Evolutionary conservation across 495 filamentous ascomycete genomes (phyloP), one percentile per base, ranked within the genome.

Genomic region (Aspergillus ostianus): DNA sequence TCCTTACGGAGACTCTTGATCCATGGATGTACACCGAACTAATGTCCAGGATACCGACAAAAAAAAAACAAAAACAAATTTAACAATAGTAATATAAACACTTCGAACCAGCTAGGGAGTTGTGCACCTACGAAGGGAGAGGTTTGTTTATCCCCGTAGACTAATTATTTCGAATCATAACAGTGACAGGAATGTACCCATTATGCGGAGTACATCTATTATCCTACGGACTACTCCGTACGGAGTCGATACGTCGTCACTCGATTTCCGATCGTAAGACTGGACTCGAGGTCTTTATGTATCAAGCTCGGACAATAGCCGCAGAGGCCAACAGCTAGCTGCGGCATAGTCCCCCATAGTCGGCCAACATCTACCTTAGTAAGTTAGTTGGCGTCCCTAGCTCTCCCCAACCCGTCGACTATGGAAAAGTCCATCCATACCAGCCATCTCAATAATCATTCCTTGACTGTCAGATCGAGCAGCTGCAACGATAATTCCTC

Each of bases 371-470:
- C 18, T 30, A 27, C 27, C 17, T 29, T 45, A 7, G 1, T 12
- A 32, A 12, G 30, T 7, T 12, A 58, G 48, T 58, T 41, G 36
- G 36, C 13, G 36, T 41, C 36, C n/a, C n/a, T 13, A 41, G 17
- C 36, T 47, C 30, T 9, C 27, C 13, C n/a, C 41, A 18, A 44
- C 41, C 27, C 18, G 9, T 17, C 13, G 36, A 41, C 36, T 41
- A 21, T 27, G 20, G 47, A 55, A 47, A 53, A 53, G 51, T 19
- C 26, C 48, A 47, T 17, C 54, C 29, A 45, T 32, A 41, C 61
- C 61, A 63, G 61, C 61, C 61, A 59, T 64, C 57, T 53, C 30
- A 54, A 56, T 62, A 55, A 23, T 62, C 55, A 23, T 29, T 29
- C 6, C n/a, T 10, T 20, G 0, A 4, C 27, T 51, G 49, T 23